Evolutionary conservation across 495 filamentous ascomycete species (phyloP), one percentile per base, ranked within the genome.

Genomic region (Aspergillus sparsus): DNA sequence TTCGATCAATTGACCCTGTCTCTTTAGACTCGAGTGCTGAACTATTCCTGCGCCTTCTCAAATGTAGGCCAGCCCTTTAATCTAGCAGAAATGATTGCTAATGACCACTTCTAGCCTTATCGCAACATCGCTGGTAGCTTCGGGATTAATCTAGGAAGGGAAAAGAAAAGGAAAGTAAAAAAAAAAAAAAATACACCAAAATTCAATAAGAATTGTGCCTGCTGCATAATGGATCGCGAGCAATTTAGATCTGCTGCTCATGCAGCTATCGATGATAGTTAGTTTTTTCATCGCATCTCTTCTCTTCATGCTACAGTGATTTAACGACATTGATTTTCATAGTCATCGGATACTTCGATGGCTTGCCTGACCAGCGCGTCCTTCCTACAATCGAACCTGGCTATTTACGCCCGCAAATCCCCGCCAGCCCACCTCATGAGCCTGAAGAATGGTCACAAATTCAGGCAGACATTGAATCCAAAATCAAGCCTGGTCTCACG

Each of bases 401-500:
- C 56, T 98, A 97, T 70, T 84, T 98, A 6, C 82, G 83, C 53
- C 87, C 89, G 31, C 81, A 93, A 7, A 84, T 98, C 4, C 93
- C 94, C 9, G 68, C 76, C n/a, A 74, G 77, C 39, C 85, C 91
- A 0, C 94, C 94, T 6, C 66, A 83, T 21, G 79, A 90, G 18
- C 86, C 87, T 39, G 92, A 98, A 72, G 59, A 78, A 65, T 97
- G 92, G 92, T 70, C 75, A 42, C 77, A 83, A 50, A 97, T 98
- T 66, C 90, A 96, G 66, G 76, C 82, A 32, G 93, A 98, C 72
- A 86, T 98, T 49, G 89, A 93, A 65, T 71, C 82, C 12, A 91
- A 94, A 67, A 97, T 98, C 71, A 86, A 97, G 71, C 94, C 94
- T 0, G 94, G 94, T 4, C 76, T 98, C 55, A 98, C 94, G 0